These are phyloP conservation scores for Lathyrus oleraceus DNA, from an alignment of 306 rosid genomes.

Conservation along the genomic window DNA sequence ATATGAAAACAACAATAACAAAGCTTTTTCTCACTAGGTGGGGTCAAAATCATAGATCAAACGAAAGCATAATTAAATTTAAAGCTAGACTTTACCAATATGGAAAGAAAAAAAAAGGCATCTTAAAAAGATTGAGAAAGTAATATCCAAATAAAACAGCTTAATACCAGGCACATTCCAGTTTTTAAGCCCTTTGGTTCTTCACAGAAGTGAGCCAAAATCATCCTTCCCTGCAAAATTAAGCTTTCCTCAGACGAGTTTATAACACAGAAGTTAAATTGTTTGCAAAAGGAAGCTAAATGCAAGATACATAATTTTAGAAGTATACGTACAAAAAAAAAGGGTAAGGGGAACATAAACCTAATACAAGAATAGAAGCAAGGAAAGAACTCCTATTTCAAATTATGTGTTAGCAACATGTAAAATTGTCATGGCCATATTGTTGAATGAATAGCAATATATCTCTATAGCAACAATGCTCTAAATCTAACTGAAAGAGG, in stretches of 20 bases:
- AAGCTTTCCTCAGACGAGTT: conserved; percentile 35
- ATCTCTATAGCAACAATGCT: too few species aligned
- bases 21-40: neutral
- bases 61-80: neutral
- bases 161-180: conserved; percentile 97
- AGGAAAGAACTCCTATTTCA: conserved; percentile 1
- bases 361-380: neutral
- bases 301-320: conserved; percentile 7
- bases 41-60: neutral
- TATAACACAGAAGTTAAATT: conserved; percentile 17
- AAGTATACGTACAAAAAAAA: neutral
- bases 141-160: conserved; percentile 26
- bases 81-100: neutral
- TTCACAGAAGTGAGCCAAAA: conserved; percentile 93
- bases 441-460: too few species aligned
- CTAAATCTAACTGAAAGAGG: too few species aligned
- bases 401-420: neutral
- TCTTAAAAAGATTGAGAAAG: conserved; percentile 7
- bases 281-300: conserved; percentile 15
- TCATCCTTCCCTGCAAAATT: conserved; percentile 92
- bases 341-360: neutral
- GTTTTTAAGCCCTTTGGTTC: conserved; percentile 99
- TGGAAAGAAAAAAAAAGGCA: neutral
- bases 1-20: neutral
- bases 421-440: too few species aligned